Evolutionary conservation across 2,329 filamentous ascomycete species (phyloP), one percentile per base, ranked within the genome.

Genomic region (Fusarium sp.): DNA sequence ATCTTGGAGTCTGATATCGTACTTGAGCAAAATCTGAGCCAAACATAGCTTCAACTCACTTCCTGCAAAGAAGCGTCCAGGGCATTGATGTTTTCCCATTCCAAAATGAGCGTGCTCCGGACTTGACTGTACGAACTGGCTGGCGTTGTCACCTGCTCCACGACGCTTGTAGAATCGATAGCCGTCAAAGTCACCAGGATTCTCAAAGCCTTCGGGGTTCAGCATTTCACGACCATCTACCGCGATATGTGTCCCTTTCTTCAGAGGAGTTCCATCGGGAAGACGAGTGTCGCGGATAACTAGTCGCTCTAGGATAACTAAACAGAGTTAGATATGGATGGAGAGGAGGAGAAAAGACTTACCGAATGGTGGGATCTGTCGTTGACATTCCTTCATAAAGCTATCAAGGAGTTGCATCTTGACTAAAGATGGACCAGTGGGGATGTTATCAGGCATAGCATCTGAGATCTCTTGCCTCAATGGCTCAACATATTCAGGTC

Each of bases 1-100:
- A 0, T 54, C 28, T 8, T 41, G 41, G 0, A 57, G 37, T 20
- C 54, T 54, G 6, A 57, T 9, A 2, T 57, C 34, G 5, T 57
- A 54, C 6, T 54, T 57, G 0, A 41, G 36, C 18, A 54, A 1
- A 2, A 57, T 57, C 1, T 54, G 47, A 2, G 54, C 34, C 1
- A 57, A 15, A 9, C 47, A 57, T 16, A 57, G 28, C 12, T 57
- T 57, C 4, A 57, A 18, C 10, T 54, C 54, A 30, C 47, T 57
- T 1, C 54, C 36, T 0, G 47, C 54, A 54, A 54, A 54, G 28
- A 54, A 40, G 5, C 54, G 36, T 3, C 54, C 54, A 8, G 47
- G 47, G 1, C 54, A 57, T 7, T 30, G 18, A 12, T 12, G 63
- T 6, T 33, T 42, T 8, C 55, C 49, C 37, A 57, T 57, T 6